Evolutionary conservation across 768 basidiomycete species (phyloP).

Genomic region (Lactarius sp.): DNA sequence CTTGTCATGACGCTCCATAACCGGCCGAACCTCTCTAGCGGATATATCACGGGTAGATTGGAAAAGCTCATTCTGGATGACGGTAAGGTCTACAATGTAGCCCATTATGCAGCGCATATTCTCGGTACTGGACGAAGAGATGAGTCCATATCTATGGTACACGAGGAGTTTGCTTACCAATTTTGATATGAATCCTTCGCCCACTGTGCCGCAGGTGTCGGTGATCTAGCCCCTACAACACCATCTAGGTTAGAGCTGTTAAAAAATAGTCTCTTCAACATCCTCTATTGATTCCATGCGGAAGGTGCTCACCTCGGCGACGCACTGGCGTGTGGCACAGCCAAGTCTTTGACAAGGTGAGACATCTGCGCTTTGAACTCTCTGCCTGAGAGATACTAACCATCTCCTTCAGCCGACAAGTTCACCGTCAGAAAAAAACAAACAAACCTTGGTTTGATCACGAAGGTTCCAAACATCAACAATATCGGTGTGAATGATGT

Average conservation of each 20-base stretch:
- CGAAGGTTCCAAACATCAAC: constrained; percentile 11
- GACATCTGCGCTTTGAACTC: constrained; percentile 9
- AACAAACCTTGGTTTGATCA: background rate
- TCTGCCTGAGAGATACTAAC: background rate
- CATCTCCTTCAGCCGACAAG: background rate
- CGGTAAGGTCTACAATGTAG: constrained; percentile 7
- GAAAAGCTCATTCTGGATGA: constrained; percentile 1
- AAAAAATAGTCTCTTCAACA: background rate
- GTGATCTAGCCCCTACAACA: too few species aligned
- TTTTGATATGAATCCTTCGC: background rate
- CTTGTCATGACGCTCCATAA: background rate
- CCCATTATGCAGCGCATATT: constrained; percentile 7
- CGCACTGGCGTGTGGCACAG: background rate
- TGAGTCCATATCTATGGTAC: background rate
- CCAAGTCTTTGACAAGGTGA: constrained; percentile 2
- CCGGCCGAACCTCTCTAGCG: background rate
- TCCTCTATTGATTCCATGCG: background rate
- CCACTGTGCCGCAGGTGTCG: background rate
- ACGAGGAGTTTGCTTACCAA: background rate
- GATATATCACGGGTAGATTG: background rate
- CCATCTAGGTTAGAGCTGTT: background rate
- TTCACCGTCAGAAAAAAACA: background rate
- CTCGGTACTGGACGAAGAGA: background rate
- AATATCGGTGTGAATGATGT: background rate
- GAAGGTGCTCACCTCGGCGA: background rate